Evolutionary conservation across 805 yeast genomes (phyloP), one percentile per base, ranked within the genome.

Genomic region (Candida pini): DNA sequence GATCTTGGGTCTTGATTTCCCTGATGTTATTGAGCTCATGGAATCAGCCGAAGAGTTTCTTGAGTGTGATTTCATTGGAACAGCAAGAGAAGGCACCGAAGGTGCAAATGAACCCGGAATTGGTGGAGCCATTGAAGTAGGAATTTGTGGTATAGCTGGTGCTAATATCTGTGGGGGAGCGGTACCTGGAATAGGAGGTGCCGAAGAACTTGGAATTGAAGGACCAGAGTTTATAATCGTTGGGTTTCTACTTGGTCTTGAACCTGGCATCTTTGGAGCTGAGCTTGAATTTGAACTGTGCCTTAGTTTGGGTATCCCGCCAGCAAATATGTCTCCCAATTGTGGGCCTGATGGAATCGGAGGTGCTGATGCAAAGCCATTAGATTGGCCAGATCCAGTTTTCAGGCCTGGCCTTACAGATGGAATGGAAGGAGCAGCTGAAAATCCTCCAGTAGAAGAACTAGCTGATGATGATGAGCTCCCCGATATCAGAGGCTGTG

Each of bases 251-350:
- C n/a, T n/a, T 18, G 38, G 41, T 17, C 41, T 33, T 16, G 18
- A 24, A 9, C 19, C 19, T 23, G 41, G 40, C 12, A 37, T 19
- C 7, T 24, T 30, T 16, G 40, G 37, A 18, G 15, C 24, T 3
- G 31, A 23, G 13, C 24, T 29, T 9, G 31, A 29, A 17, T n/a
- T n/a, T n/a, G n/a, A n/a, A n/a, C n/a, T n/a, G n/a, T n/a, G n/a
- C 37, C 72, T 75, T 41, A 84, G 64, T 49, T 81, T 81, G 7
- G 94, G 92, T 57, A 84, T 68, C 1, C 94, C 94, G 5, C 81
- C 84, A 4, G 90, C 87, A 58, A 80, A 78, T 12, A 80, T 66
- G 33, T 77, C 81, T 13, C 83, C 86, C 44, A 80, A 58, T 49
- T 65, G 76, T 2, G 80, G 78, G 10, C 58, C 56, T 14, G 22